A percentile compares a stretch with the other conserved stretches of the same genome.
phyloP scores from a whole-genome alignment of 441 rosid genomes.

The Adansonia rubrostipa region DNA sequence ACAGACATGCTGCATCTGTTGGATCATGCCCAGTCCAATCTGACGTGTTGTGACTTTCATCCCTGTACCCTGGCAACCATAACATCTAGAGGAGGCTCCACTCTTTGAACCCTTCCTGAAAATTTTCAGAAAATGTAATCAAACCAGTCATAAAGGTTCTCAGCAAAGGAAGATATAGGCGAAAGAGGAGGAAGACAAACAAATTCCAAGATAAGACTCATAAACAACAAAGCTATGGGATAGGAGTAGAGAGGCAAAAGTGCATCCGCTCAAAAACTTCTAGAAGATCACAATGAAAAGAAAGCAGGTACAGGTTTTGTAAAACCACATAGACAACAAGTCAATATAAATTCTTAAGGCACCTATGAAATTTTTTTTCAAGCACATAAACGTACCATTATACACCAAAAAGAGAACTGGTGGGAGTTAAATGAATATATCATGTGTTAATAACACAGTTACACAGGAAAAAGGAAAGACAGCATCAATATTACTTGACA shows the following conservation, averaged over 20 bases:
- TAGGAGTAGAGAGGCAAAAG: not conserved
- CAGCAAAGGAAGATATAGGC: not conserved
- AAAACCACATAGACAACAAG: not conserved
- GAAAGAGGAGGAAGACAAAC: not conserved
- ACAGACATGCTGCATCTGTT: conserved; percentile 54
- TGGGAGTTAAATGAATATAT: not conserved
- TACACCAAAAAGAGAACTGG: not conserved
- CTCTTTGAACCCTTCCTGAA: conserved; percentile 51
- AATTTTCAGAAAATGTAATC: not conserved
- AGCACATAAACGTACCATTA: not conserved
- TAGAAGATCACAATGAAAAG: not conserved
- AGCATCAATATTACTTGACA: not conserved
- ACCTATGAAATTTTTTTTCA: not conserved
- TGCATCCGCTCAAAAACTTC: not conserved
- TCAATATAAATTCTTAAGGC: not conserved
- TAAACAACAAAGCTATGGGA: not conserved
- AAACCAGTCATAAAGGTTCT: not conserved
- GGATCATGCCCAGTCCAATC: conserved; percentile 48
- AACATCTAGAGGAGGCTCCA: conserved; percentile 41
- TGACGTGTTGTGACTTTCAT: conserved; percentile 43
- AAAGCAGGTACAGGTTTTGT: not conserved
- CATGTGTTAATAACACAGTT: not conserved
- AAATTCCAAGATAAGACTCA: not conserved
- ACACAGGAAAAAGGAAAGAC: not conserved
- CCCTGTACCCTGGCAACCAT: conserved; percentile 49